Evolutionary conservation across 2,329 filamentous ascomycete genomes (phyloP).

Genomic region (Passalora sequoiae): DNA sequence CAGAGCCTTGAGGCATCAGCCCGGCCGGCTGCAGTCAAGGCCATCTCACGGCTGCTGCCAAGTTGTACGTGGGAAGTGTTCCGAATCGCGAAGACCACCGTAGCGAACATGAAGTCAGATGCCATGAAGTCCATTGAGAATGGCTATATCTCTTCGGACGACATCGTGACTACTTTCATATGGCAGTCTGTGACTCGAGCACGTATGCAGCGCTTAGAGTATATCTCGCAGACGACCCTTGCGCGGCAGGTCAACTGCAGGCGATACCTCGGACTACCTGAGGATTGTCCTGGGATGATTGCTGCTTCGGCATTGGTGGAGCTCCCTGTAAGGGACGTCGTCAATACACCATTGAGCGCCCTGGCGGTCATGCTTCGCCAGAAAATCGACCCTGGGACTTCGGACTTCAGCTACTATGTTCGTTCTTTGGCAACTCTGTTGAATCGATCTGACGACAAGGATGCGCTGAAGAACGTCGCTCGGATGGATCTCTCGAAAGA

Average conservation of each 20-base stretch:
- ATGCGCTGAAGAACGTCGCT: neutral
- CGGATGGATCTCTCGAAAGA: neutral
- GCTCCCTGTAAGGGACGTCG: neutral
- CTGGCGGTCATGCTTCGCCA: neutral
- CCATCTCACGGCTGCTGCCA: neutral
- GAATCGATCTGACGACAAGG: neutral
- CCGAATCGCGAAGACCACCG: neutral
- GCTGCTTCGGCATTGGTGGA: neutral
- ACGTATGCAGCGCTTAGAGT: constrained; percentile 2
- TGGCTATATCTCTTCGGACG: neutral
- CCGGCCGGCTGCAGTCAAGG: neutral
- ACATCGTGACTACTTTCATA: neutral
- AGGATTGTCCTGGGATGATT: neutral
- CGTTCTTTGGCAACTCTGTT: neutral
- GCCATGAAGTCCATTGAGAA: neutral
- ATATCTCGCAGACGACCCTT: constrained; percentile 1
- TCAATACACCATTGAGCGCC: neutral
- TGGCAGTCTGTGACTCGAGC: neutral
- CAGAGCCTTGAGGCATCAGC: neutral
- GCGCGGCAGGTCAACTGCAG: constrained; percentile 1
- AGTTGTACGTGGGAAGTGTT: neutral
- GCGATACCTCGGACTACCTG: neutral
- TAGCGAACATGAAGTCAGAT: neutral
- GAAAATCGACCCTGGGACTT: neutral
- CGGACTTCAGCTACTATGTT: neutral